Evolutionary conservation across 2,329 filamentous ascomycete genomes (phyloP).

Genomic region (Phialophora expanda): DNA sequence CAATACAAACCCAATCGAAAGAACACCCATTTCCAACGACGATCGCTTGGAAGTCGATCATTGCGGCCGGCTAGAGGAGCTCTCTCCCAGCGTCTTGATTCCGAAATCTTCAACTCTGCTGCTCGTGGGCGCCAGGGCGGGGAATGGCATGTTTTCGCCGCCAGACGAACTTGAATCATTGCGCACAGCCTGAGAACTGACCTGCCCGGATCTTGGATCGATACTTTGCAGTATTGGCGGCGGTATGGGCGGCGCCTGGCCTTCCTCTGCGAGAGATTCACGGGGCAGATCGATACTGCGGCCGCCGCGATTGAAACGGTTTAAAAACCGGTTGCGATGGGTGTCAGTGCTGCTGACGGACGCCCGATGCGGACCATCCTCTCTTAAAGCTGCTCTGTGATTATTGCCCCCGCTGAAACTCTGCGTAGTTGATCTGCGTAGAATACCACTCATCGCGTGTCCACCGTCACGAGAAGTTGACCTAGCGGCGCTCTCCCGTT

Average conservation of each 20-base stretch:
- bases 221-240: constrained; percentile 5
- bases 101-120: constrained; percentile 28
- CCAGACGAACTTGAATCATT: constrained; percentile 25
- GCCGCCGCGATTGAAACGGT: constrained; percentile 48
- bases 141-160: constrained; percentile 22
- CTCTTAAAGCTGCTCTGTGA: constrained; percentile 5
- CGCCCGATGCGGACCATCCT: constrained; percentile 17
- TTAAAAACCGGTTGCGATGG: constrained; percentile 68
- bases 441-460: constrained; percentile 39
- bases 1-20: neutral
- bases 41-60: neutral
- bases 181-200: constrained; percentile 36
- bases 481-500: constrained; percentile 20
- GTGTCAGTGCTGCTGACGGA: constrained; percentile 45
- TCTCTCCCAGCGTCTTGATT: constrained; percentile 14
- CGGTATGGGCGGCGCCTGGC: constrained; percentile 29
- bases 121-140: constrained; percentile 11
- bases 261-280: constrained; percentile 37
- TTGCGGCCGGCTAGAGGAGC: constrained; percentile 8
- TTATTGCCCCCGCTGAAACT: constrained; percentile 40
- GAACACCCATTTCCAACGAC: neutral
- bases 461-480: constrained; percentile 35
- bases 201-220: constrained; percentile 36
- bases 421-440: constrained; percentile 38
- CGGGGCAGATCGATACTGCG: constrained; percentile 30